Percentiles rank a stretch among this genome's conserved stretches.
These are phyloP conservation scores for Dictyostelium firmibasis DNA, from an alignment of 78 protist genomes.

Conservation along the genomic window DNA sequence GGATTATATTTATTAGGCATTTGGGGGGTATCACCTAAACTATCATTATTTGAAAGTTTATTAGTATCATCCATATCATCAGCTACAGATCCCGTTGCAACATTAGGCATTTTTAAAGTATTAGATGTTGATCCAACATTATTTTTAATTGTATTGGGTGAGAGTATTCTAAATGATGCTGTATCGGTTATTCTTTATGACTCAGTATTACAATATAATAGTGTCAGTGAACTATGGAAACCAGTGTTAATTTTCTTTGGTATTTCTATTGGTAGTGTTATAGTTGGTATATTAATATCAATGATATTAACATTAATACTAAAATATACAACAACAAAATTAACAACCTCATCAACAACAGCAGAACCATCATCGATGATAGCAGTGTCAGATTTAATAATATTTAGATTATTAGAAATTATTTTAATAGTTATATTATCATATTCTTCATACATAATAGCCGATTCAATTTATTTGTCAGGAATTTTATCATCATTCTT, in stretches of 20 bases:
- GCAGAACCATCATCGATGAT: not conserved
- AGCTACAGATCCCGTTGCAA: slow-evolving; percentile 96
- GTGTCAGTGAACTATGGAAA: slow-evolving; percentile 18
- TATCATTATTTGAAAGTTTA: not conserved
- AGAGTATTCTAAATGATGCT: slow-evolving; percentile 95
- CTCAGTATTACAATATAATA: slow-evolving; percentile 19
- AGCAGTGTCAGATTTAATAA: too few species aligned
- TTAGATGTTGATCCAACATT: slow-evolving; percentile 88
- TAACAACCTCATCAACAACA: not conserved
- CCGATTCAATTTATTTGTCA: slow-evolving; percentile 34
- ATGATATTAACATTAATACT: not conserved
- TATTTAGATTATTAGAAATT: not conserved
- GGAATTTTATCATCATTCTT: slow-evolving; percentile 52
- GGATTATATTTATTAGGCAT: slow-evolving; percentile 38
- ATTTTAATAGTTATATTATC: slow-evolving; percentile 1
- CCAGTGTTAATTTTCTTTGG: slow-evolving; percentile 31
- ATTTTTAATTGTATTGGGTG: slow-evolving; percentile 92
- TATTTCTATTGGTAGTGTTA: not conserved
- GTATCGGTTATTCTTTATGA: slow-evolving; percentile 87
- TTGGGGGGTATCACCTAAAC: not conserved
- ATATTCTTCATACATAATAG: slow-evolving; percentile 6
- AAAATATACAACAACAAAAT: not conserved
- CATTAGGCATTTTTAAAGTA: slow-evolving; percentile 88
- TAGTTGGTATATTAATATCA: slow-evolving; percentile 4
- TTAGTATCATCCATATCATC: not conserved